These are phyloP conservation scores for Saitoella complicata DNA, from an alignment of 805 yeast genomes.

Conservation along the genomic window DNA sequence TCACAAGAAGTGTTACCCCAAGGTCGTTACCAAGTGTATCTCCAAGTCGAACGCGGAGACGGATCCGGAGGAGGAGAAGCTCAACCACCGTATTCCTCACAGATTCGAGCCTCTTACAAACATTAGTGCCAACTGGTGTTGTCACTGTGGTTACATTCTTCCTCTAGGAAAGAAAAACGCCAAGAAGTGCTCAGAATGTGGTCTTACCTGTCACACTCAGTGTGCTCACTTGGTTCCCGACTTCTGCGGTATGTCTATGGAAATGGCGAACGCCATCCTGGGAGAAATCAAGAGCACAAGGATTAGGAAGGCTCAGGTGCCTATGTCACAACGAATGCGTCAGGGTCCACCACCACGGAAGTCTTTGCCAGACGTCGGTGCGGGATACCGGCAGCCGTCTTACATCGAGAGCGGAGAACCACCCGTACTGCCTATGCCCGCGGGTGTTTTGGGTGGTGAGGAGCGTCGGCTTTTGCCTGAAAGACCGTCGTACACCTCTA, in stretches of 20 bases:
- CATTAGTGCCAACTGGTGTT: slow-evolving; percentile 97
- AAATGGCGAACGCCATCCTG: slow-evolving; percentile 79
- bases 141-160: slow-evolving; percentile 92
- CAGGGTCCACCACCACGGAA: slow-evolving; percentile 48
- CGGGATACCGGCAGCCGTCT: slow-evolving; percentile 54
- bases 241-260: slow-evolving; percentile 97
- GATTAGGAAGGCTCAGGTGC: slow-evolving; percentile 18
- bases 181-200: slow-evolving; percentile 72
- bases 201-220: slow-evolving; percentile 80
- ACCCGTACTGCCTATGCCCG: too few species aligned
- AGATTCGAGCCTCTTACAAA: slow-evolving; percentile 84
- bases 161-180: slow-evolving; percentile 93
- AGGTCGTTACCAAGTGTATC: slow-evolving; percentile 65
- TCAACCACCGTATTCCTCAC: slow-evolving; percentile 94
- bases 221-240: slow-evolving; percentile 95
- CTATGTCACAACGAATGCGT: too few species aligned
- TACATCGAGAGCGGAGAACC: slow-evolving; percentile 36
- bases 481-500: too few species aligned
- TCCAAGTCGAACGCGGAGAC: slow-evolving; percentile 52
- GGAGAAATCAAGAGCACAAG: slow-evolving; percentile 67
- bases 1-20: slow-evolving; percentile 62
- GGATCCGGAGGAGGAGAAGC: slow-evolving; percentile 57
- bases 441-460: too few species aligned
- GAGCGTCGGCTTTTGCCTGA: too few species aligned
- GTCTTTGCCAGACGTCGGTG: slow-evolving; percentile 89